phyloP scores from a whole-genome alignment of 805 yeast genomes.

The Kodamaea restingae region DNA sequence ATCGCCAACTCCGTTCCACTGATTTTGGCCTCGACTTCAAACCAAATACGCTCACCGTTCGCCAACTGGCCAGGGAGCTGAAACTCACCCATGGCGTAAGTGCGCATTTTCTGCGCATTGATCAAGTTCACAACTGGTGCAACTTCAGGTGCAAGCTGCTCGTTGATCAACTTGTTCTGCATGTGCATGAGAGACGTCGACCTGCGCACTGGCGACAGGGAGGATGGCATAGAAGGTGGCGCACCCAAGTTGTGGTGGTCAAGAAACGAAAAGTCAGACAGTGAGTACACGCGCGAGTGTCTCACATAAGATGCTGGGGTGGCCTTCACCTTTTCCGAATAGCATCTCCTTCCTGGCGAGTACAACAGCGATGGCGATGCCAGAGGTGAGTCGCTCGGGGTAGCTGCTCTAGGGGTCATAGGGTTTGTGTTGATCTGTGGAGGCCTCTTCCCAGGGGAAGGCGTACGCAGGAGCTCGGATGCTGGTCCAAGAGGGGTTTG shows the following conservation, averaged over 20 bases:
- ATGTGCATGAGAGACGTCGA: constrained; percentile 11
- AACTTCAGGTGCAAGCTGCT: constrained; percentile 55
- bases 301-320: constrained; percentile 35
- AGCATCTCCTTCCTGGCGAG: constrained; percentile 12
- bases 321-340: constrained; percentile 28
- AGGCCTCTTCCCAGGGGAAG: constrained; percentile 1
- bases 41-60: constrained; percentile 27
- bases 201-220: background rate
- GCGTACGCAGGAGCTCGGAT: background rate
- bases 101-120: constrained; percentile 64
- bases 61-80: constrained; percentile 22
- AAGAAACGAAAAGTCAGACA: constrained; percentile 9
- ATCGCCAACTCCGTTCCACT: constrained; percentile 55
- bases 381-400: constrained; percentile 4
- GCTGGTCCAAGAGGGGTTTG: background rate
- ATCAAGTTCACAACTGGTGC: constrained; percentile 68
- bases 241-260: constrained; percentile 12
- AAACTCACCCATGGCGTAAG: constrained; percentile 54
- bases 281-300: constrained; percentile 24
- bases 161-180: constrained; percentile 18
- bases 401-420: background rate
- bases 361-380: constrained; percentile 6
- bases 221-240: constrained; percentile 12
- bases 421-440: constrained; percentile 5
- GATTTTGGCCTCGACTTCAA: constrained; percentile 34